These are phyloP conservation scores for Wickerhamomyces bisporus DNA, from an alignment of 805 yeast genomes.

Conservation along the genomic window DNA sequence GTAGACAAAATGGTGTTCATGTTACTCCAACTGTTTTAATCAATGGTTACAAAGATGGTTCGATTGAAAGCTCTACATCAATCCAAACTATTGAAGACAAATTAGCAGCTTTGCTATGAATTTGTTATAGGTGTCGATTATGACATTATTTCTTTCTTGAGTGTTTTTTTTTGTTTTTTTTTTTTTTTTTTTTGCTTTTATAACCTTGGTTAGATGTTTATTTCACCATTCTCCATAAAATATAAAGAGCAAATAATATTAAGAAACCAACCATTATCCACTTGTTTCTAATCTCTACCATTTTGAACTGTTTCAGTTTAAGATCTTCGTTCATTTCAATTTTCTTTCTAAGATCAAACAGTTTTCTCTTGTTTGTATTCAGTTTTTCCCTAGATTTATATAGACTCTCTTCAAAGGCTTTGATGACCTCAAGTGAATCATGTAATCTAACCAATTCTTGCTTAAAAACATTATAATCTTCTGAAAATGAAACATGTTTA, in stretches of 20 bases:
- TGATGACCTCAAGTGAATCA: slow-evolving; percentile 7
- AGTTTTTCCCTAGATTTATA: slow-evolving; percentile 7
- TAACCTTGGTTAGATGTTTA: too few relatives aligned
- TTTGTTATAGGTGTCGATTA: too few relatives aligned
- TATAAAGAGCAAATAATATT: background rate
- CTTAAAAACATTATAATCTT: background rate
- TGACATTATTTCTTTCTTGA: too few relatives aligned
- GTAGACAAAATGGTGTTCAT: slow-evolving; percentile 74
- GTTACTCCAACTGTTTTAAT: slow-evolving; percentile 78
- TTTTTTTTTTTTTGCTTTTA: too few relatives aligned
- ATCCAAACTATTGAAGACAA: slow-evolving; percentile 32
- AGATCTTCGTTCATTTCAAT: slow-evolving; percentile 11
- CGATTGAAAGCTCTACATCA: slow-evolving; percentile 59
- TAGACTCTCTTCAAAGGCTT: slow-evolving; percentile 8
- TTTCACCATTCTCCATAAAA: background rate
- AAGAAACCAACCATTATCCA: slow-evolving; percentile 1
- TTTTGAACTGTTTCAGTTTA: slow-evolving; percentile 3
- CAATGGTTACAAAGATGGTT: slow-evolving; percentile 56
- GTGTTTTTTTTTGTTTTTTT: too few relatives aligned
- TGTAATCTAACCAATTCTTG: slow-evolving; percentile 5
- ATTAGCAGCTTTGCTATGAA: slow-evolving; percentile 14
- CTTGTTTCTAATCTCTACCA: slow-evolving; percentile 1
- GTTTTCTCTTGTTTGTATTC: slow-evolving; percentile 8
- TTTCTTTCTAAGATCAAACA: slow-evolving; percentile 7
- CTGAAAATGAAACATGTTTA: background rate